These are phyloP conservation scores for Helianthus tuberosus DNA, from an alignment of 129 eudicot genomes.

Conservation along the genomic window DNA sequence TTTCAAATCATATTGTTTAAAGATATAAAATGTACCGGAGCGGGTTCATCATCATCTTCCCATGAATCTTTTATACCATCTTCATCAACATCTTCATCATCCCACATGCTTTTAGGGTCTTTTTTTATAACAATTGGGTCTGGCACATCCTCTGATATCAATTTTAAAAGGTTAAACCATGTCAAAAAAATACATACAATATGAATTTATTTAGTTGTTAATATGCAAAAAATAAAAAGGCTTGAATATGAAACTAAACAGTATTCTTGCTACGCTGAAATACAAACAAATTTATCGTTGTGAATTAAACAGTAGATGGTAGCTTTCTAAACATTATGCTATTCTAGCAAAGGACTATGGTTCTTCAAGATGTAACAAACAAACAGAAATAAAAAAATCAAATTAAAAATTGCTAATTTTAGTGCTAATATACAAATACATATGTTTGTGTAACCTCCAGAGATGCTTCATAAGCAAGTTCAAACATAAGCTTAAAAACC, in stretches of 20 bases:
- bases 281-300: background rate
- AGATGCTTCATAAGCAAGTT: too few relatives aligned
- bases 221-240: background rate
- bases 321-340: too few relatives aligned
- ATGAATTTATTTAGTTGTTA: background rate
- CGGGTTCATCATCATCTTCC: slow-evolving; percentile 93
- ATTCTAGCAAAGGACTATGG: too few relatives aligned
- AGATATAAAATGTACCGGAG: slow-evolving; percentile 43
- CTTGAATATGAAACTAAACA: background rate
- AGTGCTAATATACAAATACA: background rate
- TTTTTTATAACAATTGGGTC: slow-evolving; percentile 61
- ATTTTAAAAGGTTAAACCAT: slow-evolving; percentile 1
- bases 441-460: background rate
- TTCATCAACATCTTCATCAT: slow-evolving; percentile 89
- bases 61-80: slow-evolving; percentile 88
- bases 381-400: too few relatives aligned
- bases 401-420: background rate
- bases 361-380: too few relatives aligned
- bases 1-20: background rate
- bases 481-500: too few relatives aligned
- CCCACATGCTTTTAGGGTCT: slow-evolving; percentile 77
- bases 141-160: slow-evolving; percentile 76
- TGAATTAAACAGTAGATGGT: background rate
- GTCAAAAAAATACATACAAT: background rate
- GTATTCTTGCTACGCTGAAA: background rate